phyloP scores from a whole-genome alignment of 2,329 filamentous ascomycete genomes.

The Incumbomyces delicatus region DNA sequence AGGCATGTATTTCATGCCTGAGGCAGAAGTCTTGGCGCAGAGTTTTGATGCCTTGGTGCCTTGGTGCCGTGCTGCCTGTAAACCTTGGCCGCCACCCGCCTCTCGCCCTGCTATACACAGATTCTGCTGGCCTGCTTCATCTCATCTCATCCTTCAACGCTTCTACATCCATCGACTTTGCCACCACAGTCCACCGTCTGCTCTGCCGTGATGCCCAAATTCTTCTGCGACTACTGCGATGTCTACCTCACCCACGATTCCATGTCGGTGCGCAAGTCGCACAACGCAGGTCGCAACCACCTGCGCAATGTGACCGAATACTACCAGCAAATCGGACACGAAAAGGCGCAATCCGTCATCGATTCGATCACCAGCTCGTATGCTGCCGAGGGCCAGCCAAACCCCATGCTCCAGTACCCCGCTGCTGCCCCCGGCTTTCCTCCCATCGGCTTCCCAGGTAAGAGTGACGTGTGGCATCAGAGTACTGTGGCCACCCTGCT shows the following conservation, averaged over 20 bases:
- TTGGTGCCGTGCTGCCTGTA: no score
- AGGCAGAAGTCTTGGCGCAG: no score
- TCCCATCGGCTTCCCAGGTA: constrained; percentile 56
- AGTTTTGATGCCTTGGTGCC: no score
- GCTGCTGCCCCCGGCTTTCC: constrained; percentile 36
- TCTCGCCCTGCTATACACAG: no score
- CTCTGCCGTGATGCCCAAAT: constrained; percentile 66
- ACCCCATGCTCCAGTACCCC: constrained; percentile 69
- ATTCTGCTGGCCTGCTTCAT: no score
- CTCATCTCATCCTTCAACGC: no score
- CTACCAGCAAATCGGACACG: constrained; percentile 97
- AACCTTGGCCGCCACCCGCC: no score
- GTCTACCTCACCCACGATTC: constrained; percentile 99
- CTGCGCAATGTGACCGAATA: constrained; percentile 96
- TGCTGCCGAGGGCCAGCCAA: constrained; percentile 84
- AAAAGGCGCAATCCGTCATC: constrained; percentile 96
- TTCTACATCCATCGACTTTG: no score
- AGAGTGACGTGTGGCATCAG: no score
- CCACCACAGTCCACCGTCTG: not conserved
- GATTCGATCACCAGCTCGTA: constrained; percentile 96
- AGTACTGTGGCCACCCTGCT: no score
- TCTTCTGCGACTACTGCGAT: constrained; percentile 97
- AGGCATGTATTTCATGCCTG: no score
- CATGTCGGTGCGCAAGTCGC: constrained; percentile 98
- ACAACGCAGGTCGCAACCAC: constrained; percentile 94